Conservation (phyloP, 2,329 filamentous ascomycete genomes). For the Microdochium bolleyi region DNA sequence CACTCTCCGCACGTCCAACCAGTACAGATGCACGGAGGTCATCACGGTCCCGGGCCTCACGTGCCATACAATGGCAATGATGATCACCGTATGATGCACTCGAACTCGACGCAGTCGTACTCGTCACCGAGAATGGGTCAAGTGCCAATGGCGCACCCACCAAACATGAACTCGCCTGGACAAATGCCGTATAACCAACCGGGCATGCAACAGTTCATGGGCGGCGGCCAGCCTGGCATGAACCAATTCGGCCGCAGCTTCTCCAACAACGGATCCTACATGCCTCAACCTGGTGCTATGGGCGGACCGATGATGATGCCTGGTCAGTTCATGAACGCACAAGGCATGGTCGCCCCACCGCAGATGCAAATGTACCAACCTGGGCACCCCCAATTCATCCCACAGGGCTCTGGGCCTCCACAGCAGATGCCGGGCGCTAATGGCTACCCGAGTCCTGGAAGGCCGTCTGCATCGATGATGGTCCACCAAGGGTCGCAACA, state of each 20-base stretch:
- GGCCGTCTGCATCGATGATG: slow-evolving; percentile 81
- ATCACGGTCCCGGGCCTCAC: slow-evolving; percentile 59
- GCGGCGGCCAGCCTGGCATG: slow-evolving; percentile 62
- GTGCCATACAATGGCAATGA: slow-evolving; percentile 66
- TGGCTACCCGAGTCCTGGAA: slow-evolving; percentile 82
- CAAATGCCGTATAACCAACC: slow-evolving; percentile 66
- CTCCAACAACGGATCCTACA: slow-evolving; percentile 65
- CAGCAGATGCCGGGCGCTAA: slow-evolving; percentile 58
- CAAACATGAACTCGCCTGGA: slow-evolving; percentile 58
- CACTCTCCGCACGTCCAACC: slow-evolving; percentile 69
- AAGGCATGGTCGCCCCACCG: slow-evolving; percentile 58
- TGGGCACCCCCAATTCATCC: slow-evolving; percentile 56
- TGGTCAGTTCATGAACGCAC: slow-evolving; percentile 66
- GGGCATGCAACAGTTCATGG: slow-evolving; percentile 64
- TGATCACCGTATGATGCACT: slow-evolving; percentile 83
- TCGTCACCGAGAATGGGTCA: slow-evolving; percentile 74
- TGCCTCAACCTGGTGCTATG: slow-evolving; percentile 66
- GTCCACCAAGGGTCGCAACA: slow-evolving; percentile 90
- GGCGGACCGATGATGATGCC: slow-evolving; percentile 78
- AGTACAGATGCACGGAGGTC: slow-evolving; percentile 68
- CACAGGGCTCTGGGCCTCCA: slow-evolving; percentile 41
- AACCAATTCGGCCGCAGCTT: slow-evolving; percentile 60
- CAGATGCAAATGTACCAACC: slow-evolving; percentile 80
- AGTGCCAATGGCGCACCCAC: slow-evolving; percentile 61
- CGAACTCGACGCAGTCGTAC: slow-evolving; percentile 75